Conservation (phyloP, 106 monocot genomes). For the Acorus calamus region DNA sequence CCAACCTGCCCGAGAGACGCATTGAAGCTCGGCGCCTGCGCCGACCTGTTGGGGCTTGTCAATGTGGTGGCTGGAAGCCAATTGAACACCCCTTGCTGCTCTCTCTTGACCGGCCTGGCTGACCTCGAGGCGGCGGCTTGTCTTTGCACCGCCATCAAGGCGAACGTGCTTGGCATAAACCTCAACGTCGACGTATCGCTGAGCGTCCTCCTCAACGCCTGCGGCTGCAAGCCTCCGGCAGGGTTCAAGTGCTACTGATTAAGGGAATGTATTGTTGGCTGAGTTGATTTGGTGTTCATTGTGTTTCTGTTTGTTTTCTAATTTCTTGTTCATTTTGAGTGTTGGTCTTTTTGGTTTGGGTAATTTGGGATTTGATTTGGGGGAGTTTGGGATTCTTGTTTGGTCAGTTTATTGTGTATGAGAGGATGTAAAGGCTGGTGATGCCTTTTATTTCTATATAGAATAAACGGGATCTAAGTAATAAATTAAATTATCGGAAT, state of each 20-base stretch:
- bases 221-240: conserved; percentile 9
- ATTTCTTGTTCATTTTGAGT: too few species aligned
- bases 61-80: conserved; percentile 4
- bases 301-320: too few species aligned
- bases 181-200: conserved; percentile 8
- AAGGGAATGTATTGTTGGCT: too few species aligned
- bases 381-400: too few species aligned
- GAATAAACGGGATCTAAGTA: too few species aligned
- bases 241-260: conserved; percentile 6
- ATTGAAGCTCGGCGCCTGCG: conserved; percentile 17
- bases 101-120: not conserved
- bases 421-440: too few species aligned
- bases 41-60: conserved; percentile 6
- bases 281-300: too few species aligned
- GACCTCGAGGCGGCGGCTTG: conserved; percentile 34
- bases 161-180: conserved; percentile 13
- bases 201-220: conserved; percentile 8
- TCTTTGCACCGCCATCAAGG: conserved; percentile 36
- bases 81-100: conserved; percentile 1
- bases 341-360: too few species aligned
- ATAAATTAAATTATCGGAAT: too few species aligned
- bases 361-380: too few species aligned
- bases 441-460: too few species aligned
- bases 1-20: conserved; percentile 9
- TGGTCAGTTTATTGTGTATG: too few species aligned